Evolutionary conservation across 129 eudicot genomes (phyloP), one percentile per base, ranked within the genome.

Genomic region (Logfia minima): DNA sequence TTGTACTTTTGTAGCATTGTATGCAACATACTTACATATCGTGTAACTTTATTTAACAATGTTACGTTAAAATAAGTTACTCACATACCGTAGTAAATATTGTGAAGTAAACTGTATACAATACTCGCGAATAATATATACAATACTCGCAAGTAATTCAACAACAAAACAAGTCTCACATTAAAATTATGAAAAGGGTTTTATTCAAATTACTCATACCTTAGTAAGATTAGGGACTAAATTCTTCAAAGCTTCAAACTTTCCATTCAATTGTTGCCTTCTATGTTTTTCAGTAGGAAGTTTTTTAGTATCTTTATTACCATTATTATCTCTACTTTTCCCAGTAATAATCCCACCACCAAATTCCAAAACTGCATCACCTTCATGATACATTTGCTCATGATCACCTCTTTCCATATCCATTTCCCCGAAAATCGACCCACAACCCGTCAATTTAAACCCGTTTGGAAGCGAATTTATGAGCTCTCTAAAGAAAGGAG

Each of bases 401-500:
- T 56, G 74, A 31, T 64, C 80, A 32, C 80, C 89, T 31, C 83
- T 78, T 3, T 86, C 91, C 72, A 83, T 83, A 37, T 78, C 89
- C 84, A 74, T 81, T 5, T 85, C 85, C 17, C 90, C 80, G 28
- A 89, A 89, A 81, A 86, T 22, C 11, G 89, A 81, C 32, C 79
- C 75, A 51, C 73, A 81, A 19, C 86, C 85, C 22, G 74, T 62
- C 43, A 79, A 53, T 52, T 58, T 61, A 72, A 84, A 88, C 76
- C 92, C 95, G 62, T 83, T 79, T 8, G 92, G 89, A 23, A 87
- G 66, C 41, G 92, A 80, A 68, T 88, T 90, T 67, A 93, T 79
- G 86, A 90, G 21, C 74, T 90, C 98, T 58, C 87, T 87, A 21
- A 90, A 84, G 18, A 82, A 75, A n/a, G 96, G 94, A 55, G 96